Evolutionary conservation across 73 alveolate genomes (phyloP), one percentile per base, ranked within the genome.

Genomic region (Paramecium biaurelia): DNA sequence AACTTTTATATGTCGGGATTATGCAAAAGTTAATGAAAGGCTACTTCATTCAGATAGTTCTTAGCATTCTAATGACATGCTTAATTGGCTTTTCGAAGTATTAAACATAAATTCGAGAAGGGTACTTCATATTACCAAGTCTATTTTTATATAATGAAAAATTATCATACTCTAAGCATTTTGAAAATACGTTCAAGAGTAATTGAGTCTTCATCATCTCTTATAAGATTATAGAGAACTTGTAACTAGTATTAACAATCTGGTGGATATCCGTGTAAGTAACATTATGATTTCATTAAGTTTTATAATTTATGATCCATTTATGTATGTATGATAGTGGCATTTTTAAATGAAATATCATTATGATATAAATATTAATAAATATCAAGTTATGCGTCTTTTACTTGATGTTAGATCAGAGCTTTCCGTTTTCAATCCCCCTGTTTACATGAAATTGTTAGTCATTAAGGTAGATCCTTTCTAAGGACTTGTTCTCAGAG

Each of bases 401-500:
- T 53, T 53, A 53, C 68, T 53, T 18, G 68, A 53, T 53, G 68
- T 53, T 18, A 53, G 30, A 53, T 53, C 68, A 53, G 84, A 63
- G 28, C 49, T 63, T 32, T 63, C 84, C 11, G 84, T 63, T 63
- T 63, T 63, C 47, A 63, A 63, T 63, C 84, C 84, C 6, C 84
- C 84, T 63, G 41, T 14, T 30, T 30, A 30, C 84, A 63, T 63
- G 84, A 63, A 63, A 63, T 63, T 63, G 84, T 63, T 63, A 30
- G 1, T 53, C 68, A 53, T 53, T 7, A 53, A 53, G n/a, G 68
- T 21, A 21, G 68, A 53, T 2, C 68, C 87, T 37, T 74, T 41
- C 21, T 34, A 14, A 18, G 87, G 87, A 74, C 57, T 74, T 14
- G 87, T 74, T 37, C 87, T 74, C 34, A 74, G 41, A 74, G 87